These are phyloP conservation scores for Metarhizium robertsii DNA, from an alignment of 2,329 filamentous ascomycete species.

Conservation along the genomic window DNA sequence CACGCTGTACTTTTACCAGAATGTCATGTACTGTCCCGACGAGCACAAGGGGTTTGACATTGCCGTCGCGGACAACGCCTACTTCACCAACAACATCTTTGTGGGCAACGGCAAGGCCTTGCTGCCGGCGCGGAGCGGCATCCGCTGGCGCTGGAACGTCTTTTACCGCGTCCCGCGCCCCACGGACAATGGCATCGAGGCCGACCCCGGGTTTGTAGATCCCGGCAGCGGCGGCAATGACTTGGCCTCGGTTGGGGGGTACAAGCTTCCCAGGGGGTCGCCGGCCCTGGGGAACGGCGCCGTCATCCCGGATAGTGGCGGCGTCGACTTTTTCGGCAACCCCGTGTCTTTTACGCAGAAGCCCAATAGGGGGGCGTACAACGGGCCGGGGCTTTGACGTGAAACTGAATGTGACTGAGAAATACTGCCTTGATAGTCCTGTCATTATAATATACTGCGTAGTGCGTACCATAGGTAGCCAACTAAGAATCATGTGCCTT, in stretches of 20 bases:
- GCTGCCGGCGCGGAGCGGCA: slow-evolving; percentile 9
- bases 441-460: too few species aligned
- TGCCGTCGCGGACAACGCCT: slow-evolving; percentile 9
- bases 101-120: slow-evolving; percentile 13
- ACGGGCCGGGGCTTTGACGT: slow-evolving; percentile 10
- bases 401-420: too few species aligned
- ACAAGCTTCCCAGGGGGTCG: slow-evolving; percentile 9
- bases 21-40: slow-evolving; percentile 15
- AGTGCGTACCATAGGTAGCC: too few species aligned
- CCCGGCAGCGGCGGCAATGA: slow-evolving; percentile 5
- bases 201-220: slow-evolving; percentile 10
- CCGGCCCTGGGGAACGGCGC: slow-evolving; percentile 10
- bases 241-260: slow-evolving; percentile 9
- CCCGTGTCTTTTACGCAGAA: slow-evolving; percentile 6
- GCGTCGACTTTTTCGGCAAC: slow-evolving; percentile 13
- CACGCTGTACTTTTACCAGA: slow-evolving; percentile 15
- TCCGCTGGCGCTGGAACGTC: slow-evolving; percentile 14
- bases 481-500: too few species aligned
- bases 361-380: slow-evolving; percentile 14
- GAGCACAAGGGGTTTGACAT: slow-evolving; percentile 10
- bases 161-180: slow-evolving; percentile 12
- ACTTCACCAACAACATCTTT: slow-evolving; percentile 17
- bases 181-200: slow-evolving; percentile 9
- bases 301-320: slow-evolving; percentile 11
- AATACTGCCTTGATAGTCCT: too few species aligned